Conservation (phyloP, 2,329 filamentous ascomycete species). For the Aspergillus tubingensis region DNA sequence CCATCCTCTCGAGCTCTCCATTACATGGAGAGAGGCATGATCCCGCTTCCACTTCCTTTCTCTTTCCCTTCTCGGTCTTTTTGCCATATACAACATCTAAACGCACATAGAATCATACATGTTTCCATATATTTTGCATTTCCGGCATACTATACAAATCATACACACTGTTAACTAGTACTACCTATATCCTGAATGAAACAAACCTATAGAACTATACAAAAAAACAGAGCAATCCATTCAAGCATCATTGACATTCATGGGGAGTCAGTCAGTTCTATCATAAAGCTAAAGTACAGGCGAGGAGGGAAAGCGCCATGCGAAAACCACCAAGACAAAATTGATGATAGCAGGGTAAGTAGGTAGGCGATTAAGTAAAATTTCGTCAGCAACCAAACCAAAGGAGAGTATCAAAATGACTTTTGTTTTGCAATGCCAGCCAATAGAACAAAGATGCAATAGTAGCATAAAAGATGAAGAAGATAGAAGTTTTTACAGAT, state of each 20-base stretch:
- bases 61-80: neutral
- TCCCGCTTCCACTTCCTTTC: neutral
- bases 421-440: too few species aligned
- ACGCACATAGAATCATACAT: neutral
- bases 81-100: neutral
- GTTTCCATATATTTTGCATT: neutral
- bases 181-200: neutral
- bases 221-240: neutral
- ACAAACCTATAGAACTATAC: neutral
- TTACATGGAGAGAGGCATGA: conserved; percentile 32
- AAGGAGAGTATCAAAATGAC: too few species aligned
- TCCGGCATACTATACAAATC: too few species aligned
- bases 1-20: conserved; percentile 37
- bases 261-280: conserved; percentile 10
- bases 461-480: too few species aligned
- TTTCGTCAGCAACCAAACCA: neutral
- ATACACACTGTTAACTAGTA: too few species aligned
- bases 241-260: neutral
- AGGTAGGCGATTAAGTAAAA: neutral
- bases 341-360: neutral
- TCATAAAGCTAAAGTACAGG: conserved; percentile 17
- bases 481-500: too few species aligned
- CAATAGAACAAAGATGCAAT: too few species aligned
- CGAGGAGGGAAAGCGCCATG: neutral
- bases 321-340: neutral